phyloP scores from a whole-genome alignment of 352 stramenopile species.

The Sclerospora graminicola region DNA sequence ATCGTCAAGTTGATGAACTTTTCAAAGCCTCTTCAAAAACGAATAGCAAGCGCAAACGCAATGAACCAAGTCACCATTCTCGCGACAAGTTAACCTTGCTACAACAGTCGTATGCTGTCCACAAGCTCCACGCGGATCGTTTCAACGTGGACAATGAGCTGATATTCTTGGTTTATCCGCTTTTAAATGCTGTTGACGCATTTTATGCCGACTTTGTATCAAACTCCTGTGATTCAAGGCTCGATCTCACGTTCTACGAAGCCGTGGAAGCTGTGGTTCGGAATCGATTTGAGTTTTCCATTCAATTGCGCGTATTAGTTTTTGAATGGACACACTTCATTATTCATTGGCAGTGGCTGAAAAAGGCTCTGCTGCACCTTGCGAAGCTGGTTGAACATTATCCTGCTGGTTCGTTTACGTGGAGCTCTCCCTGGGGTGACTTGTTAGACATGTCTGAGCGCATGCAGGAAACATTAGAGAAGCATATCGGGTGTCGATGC shows the following conservation, averaged over 20 bases:
- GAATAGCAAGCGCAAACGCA: conserved; percentile 10
- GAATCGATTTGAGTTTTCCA: conserved; percentile 69
- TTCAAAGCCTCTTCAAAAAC: conserved; percentile 14
- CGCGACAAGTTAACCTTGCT: conserved; percentile 45
- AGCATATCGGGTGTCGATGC: conserved; percentile 48
- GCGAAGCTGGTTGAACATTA: conserved; percentile 13
- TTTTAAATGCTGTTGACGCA: conserved; percentile 49
- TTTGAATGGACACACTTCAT: conserved; percentile 80
- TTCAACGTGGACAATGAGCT: conserved; percentile 65
- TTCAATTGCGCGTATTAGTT: conserved; percentile 38
- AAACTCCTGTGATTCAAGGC: conserved; percentile 9
- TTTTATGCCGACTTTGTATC: conserved; percentile 28
- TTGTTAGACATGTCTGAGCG: conserved; percentile 65
- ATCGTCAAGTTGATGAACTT: conserved; percentile 33
- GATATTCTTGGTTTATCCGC: conserved; percentile 59
- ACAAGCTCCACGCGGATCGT: conserved; percentile 61
- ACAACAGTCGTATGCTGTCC: conserved; percentile 78
- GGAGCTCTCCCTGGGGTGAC: conserved; percentile 25
- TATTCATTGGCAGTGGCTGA: conserved; percentile 73
- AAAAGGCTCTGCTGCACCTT: conserved; percentile 45
- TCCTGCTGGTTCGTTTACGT: conserved; percentile 1
- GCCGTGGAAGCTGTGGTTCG: conserved; percentile 34
- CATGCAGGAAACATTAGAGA: conserved; percentile 59
- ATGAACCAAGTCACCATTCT: conserved; percentile 3
- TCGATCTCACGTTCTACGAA: conserved; percentile 7